Evolutionary conservation across 345 rosid species (phyloP).

Genomic region (Eucalyptus cloeziana): DNA sequence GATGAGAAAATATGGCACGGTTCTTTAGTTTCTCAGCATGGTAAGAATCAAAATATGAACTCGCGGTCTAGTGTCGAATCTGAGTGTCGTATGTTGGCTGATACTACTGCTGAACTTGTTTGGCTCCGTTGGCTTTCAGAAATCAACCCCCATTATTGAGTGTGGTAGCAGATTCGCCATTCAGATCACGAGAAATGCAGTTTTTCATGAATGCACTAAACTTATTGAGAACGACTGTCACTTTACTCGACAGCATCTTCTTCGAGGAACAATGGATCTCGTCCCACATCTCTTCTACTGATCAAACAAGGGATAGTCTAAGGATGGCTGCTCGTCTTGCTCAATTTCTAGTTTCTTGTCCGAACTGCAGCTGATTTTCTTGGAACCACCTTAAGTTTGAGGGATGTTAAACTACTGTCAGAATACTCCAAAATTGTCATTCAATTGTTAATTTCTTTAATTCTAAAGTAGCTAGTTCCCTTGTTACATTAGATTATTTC

Average conservation of each 20-base stretch:
- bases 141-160: neutral
- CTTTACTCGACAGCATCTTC: neutral
- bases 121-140: neutral
- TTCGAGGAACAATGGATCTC: fast-evolving
- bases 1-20: neutral
- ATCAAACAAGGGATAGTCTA: neutral
- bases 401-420: neutral
- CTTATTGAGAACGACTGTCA: neutral
- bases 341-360: neutral
- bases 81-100: neutral
- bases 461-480: neutral
- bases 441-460: neutral
- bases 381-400: neutral
- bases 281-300: neutral
- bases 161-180: neutral
- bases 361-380: neutral
- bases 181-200: neutral
- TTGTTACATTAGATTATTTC: neutral
- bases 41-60: neutral
- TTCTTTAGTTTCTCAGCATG: neutral
- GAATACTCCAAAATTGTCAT: neutral
- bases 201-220: neutral
- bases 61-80: neutral
- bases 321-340: neutral
- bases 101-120: neutral